Evolutionary conservation across 2,329 filamentous ascomycete species (phyloP).

Genomic region (Penicillium aurantiogriseum): DNA sequence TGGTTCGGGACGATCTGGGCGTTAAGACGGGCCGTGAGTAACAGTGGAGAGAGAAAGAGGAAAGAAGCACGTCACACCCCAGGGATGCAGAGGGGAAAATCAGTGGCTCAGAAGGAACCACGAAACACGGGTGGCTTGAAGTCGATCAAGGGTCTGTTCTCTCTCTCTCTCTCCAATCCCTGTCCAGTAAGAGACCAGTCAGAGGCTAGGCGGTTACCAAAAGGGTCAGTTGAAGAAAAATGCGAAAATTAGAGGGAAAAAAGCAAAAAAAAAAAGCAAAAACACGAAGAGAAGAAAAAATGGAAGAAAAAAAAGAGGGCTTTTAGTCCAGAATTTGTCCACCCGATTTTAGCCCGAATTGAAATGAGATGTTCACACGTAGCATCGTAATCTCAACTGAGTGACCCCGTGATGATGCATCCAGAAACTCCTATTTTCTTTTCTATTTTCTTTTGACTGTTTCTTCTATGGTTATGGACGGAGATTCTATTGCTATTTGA

Average conservation of each 20-base stretch:
- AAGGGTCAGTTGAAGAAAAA: conserved; percentile 18
- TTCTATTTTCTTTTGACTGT: neutral
- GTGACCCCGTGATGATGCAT: conserved; percentile 8
- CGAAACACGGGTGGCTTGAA: conserved; percentile 28
- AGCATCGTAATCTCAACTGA: conserved; percentile 9
- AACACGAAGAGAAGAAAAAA: neutral
- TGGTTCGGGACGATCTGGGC: conserved; percentile 14
- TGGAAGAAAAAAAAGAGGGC: neutral
- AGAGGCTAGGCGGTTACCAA: conserved; percentile 15
- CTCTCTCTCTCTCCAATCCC: conserved; percentile 15
- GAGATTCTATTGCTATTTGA: neutral
- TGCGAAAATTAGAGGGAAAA: conserved; percentile 5
- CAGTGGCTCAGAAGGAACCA: conserved; percentile 26
- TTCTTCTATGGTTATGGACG: neutral
- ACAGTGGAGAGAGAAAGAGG: conserved; percentile 14
- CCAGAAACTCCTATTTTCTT: neutral
- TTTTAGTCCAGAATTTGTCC: neutral
- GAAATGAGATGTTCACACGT: conserved; percentile 10
- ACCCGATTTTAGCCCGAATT: conserved; percentile 5
- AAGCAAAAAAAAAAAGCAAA: neutral
- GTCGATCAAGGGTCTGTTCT: conserved; percentile 30
- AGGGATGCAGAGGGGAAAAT: conserved; percentile 19
- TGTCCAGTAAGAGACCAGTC: conserved; percentile 12
- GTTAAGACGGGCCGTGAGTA: conserved; percentile 19
- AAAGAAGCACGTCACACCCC: conserved; percentile 13